A percentile compares a stretch with the other conserved stretches of the same genome.
These are phyloP conservation scores for Trichophyton benhamiae DNA, from an alignment of 2,329 filamentous ascomycete species.

Conservation along the genomic window DNA sequence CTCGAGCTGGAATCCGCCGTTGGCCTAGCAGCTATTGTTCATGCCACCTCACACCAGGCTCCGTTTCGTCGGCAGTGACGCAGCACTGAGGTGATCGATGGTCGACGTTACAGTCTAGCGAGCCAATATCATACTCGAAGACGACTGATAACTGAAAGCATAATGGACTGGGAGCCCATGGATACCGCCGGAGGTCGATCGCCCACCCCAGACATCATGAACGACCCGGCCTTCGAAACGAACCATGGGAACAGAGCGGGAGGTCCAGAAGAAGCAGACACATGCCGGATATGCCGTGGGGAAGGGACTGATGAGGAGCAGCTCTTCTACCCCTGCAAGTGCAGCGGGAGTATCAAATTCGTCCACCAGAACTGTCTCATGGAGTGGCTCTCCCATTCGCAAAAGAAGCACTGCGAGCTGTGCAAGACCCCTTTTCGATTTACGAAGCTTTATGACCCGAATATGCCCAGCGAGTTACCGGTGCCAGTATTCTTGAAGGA, in stretches of 20 bases:
- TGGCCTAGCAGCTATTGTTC: neutral
- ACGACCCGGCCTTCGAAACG: constrained; percentile 41
- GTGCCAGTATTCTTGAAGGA: constrained; percentile 68
- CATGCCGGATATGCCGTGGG: constrained; percentile 93
- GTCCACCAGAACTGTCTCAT: constrained; percentile 97
- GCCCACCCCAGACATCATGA: constrained; percentile 41
- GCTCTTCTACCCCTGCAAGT: constrained; percentile 96
- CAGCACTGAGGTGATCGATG: neutral
- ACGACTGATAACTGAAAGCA: neutral
- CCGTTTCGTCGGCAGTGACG: neutral
- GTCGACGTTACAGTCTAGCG: neutral
- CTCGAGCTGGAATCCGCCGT: neutral
- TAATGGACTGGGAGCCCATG: neutral
- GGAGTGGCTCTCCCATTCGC: constrained; percentile 96
- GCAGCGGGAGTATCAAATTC: constrained; percentile 95
- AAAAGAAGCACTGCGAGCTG: constrained; percentile 98
- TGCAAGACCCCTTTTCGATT: constrained; percentile 98
- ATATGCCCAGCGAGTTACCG: constrained; percentile 81
- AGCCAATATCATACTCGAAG: neutral
- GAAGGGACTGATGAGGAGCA: constrained; percentile 73
- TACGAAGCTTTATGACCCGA: constrained; percentile 89
- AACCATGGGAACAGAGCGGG: constrained; percentile 28
- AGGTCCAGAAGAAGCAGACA: constrained; percentile 51
- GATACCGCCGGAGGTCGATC: neutral
- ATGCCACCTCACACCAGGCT: neutral